Conservation (phyloP, 2,329 filamentous ascomycete genomes). For the Leptographium lundbergii region DNA sequence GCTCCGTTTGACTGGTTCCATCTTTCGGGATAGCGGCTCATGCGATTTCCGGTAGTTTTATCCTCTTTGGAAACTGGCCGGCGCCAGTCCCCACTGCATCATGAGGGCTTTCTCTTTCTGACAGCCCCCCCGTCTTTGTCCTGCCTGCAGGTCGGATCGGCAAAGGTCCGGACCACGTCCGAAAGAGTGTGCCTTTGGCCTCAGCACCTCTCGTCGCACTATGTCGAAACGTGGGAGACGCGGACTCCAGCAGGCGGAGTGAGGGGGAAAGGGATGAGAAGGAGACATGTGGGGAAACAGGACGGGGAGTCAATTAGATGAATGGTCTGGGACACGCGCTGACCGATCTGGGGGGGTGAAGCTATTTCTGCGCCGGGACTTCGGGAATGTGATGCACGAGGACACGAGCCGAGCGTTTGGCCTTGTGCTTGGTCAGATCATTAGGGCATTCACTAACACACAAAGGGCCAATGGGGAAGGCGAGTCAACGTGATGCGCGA, state of each 20-base stretch:
- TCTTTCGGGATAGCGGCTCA: not conserved
- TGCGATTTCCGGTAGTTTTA: not conserved
- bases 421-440: not conserved
- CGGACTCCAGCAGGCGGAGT: constrained; percentile 12
- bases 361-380: not conserved
- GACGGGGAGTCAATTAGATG: not conserved
- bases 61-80: not conserved
- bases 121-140: not conserved
- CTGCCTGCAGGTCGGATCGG: not conserved
- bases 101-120: no score
- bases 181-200: no score
- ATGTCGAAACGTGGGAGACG: constrained; percentile 27
- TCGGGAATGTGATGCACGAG: not conserved
- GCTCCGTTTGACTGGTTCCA: not conserved
- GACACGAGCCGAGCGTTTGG: not conserved
- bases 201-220: constrained; percentile 15
- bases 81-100: not conserved
- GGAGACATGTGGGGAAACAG: not conserved
- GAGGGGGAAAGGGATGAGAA: not conserved
- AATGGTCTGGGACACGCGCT: not conserved
- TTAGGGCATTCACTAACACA: not conserved
- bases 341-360: not conserved
- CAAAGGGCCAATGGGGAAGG: not conserved
- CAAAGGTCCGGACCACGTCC: no score
- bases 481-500: not conserved